These are phyloP conservation scores for Sphaerobolus stellatus DNA, from an alignment of 1,284 basidiomycete species.

Conservation along the genomic window DNA sequence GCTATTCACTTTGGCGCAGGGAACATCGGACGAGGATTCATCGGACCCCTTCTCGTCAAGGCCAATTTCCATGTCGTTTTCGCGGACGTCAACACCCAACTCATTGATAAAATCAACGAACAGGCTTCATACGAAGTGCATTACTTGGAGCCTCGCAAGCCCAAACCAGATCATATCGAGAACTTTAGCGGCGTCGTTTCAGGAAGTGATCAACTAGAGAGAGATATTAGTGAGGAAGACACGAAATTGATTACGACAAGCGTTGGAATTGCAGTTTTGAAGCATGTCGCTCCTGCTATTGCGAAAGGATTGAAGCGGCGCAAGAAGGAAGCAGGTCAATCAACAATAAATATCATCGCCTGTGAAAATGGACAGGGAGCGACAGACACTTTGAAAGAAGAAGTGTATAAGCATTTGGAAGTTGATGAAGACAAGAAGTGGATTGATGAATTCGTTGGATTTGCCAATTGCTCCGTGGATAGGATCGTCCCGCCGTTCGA, in stretches of 20 bases:
- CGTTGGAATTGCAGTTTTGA: conserved; percentile 31
- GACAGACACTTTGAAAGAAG: conserved; percentile 32
- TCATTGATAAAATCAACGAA: conserved; percentile 28
- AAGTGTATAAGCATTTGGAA: conserved; percentile 26
- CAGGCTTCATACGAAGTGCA: conserved; percentile 27
- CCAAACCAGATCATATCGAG: conserved; percentile 19
- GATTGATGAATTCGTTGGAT: conserved; percentile 32
- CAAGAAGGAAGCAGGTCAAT: conserved; percentile 16
- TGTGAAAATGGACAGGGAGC: conserved; percentile 43
- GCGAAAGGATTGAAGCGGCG: conserved; percentile 28
- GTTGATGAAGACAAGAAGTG: conserved; percentile 27
- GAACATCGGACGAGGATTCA: conserved; percentile 45
- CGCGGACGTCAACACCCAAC: conserved; percentile 27
- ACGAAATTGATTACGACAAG: conserved; percentile 40
- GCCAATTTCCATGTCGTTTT: conserved; percentile 41
- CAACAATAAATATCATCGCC: conserved; percentile 38
- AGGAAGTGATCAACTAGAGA: conserved; percentile 28
- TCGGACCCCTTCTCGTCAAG: conserved; percentile 38
- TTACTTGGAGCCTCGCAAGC: conserved; percentile 25
- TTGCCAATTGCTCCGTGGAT: conserved; percentile 44
- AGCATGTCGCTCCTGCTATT: conserved; percentile 28
- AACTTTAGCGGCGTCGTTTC: conserved; percentile 34
- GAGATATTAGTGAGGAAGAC: conserved; percentile 26
- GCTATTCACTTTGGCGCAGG: conserved; percentile 39
- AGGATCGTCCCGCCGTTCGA: conserved; percentile 40